These are phyloP conservation scores for Mallotus repandus DNA, from an alignment of 441 rosid species.

Conservation along the genomic window DNA sequence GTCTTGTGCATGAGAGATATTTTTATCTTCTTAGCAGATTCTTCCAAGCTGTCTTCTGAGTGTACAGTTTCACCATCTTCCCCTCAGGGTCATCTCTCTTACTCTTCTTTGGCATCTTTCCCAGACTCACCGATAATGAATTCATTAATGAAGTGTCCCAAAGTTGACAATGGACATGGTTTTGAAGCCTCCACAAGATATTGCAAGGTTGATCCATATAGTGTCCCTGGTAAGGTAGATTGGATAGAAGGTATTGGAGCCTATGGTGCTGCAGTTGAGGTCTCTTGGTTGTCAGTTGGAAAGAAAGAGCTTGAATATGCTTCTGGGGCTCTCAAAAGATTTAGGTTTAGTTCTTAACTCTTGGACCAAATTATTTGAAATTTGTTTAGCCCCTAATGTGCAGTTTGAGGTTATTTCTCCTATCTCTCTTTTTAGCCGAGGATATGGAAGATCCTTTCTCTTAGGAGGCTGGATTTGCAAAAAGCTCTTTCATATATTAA, in stretches of 20 bases:
- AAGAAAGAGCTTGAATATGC: slow-evolving; percentile 66
- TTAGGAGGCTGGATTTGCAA: not conserved
- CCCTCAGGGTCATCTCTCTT: slow-evolving; percentile 46
- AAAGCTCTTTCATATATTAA: not conserved
- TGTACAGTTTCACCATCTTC: slow-evolving; percentile 40
- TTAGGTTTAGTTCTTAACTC: slow-evolving; percentile 38
- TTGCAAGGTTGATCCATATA: slow-evolving; percentile 44
- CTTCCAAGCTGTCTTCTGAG: slow-evolving; percentile 41
- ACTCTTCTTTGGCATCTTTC: slow-evolving; percentile 44
- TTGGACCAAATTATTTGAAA: not conserved
- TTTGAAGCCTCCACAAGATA: slow-evolving; percentile 28
- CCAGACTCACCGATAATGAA: slow-evolving; percentile 38
- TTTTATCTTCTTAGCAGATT: slow-evolving; percentile 55
- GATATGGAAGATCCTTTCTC: slow-evolving; percentile 6
- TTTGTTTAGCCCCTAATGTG: not conserved
- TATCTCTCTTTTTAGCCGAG: not conserved
- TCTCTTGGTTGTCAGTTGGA: slow-evolving; percentile 62
- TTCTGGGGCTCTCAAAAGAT: slow-evolving; percentile 63
- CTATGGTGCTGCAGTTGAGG: slow-evolving; percentile 55
- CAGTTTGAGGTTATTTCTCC: not conserved
- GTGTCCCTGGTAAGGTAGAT: slow-evolving; percentile 43
- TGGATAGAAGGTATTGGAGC: slow-evolving; percentile 47
- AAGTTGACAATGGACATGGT: slow-evolving; percentile 28
- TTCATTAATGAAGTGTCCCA: slow-evolving; percentile 36
- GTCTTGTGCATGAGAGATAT: slow-evolving; percentile 67